These are phyloP conservation scores for Trichosanthes cucumerina DNA, from an alignment of 306 rosid species.

Conservation along the genomic window DNA sequence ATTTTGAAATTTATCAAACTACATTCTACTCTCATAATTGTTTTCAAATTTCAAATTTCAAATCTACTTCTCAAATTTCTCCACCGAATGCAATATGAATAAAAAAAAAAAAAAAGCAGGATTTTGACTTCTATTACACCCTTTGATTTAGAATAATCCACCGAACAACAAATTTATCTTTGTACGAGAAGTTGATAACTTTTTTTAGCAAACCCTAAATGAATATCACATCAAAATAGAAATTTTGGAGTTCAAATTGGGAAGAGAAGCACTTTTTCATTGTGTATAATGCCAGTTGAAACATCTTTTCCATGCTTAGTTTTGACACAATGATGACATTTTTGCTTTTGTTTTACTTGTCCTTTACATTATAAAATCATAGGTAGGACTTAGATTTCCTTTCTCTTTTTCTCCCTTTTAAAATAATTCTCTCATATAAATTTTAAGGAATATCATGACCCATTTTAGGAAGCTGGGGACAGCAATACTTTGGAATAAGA, in stretches of 20 bases:
- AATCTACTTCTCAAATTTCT: neutral
- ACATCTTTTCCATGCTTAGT: neutral
- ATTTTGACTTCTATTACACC: neutral
- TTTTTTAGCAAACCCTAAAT: neutral
- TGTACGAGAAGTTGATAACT: neutral
- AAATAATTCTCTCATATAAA: neutral
- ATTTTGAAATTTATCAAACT: too few relatives aligned
- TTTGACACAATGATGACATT: neutral
- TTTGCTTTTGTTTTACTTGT: neutral
- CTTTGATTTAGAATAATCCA: neutral
- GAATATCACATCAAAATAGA: neutral
- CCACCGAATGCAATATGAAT: neutral
- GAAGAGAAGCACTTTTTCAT: neutral
- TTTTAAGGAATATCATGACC: neutral
- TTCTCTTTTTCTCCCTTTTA: neutral
- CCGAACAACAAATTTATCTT: neutral
- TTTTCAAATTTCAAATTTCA: neutral
- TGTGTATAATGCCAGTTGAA: neutral
- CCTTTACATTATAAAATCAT: neutral
- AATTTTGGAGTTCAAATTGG: neutral
- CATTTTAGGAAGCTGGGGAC: neutral
- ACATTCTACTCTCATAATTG: neutral
- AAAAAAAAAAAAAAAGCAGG: neutral
- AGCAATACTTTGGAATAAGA: neutral
- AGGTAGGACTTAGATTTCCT: constrained; percentile 3